Percentiles rank a stretch among this genome's conserved stretches.
Conservation (phyloP, 2,329 filamentous ascomycete genomes). For the Hypoxylon sp. region DNA sequence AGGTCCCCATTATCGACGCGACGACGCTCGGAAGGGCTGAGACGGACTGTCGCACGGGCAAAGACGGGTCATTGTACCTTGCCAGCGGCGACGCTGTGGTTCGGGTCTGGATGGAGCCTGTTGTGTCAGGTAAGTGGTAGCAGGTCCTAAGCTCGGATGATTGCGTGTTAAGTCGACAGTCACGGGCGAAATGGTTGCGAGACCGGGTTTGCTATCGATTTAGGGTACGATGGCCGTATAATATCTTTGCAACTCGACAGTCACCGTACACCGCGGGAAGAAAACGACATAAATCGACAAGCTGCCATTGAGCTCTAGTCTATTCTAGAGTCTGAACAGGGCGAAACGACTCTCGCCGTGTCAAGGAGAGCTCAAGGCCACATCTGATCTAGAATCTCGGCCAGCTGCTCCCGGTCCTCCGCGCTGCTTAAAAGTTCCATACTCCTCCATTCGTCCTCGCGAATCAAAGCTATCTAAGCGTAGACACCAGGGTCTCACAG, state of each 20-base stretch:
- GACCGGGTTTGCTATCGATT: no score
- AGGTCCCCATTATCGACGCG: background rate
- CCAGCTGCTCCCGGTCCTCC: background rate
- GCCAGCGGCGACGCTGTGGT: conserved; percentile 17
- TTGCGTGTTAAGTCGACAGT: no score
- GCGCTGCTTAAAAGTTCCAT: background rate
- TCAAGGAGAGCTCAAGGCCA: background rate
- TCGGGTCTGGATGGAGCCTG: conserved; percentile 6
- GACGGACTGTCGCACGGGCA: conserved; percentile 7
- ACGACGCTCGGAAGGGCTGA: conserved; percentile 2
- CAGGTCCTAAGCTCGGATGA: no score
- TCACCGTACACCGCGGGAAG: background rate
- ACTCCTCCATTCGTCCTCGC: background rate
- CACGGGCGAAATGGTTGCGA: no score
- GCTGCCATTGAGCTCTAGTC: background rate
- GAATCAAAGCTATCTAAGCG: no score
- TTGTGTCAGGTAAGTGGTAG: background rate
- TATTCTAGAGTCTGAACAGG: no score
- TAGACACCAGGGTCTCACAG: background rate
- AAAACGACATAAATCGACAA: background rate
- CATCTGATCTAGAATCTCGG: background rate
- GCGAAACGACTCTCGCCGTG: background rate
- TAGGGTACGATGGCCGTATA: no score
- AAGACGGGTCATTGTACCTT: conserved; percentile 18
- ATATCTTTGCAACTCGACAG: background rate